Base-by-base conservation (phyloP, 805 yeast genomes). In the Scheffersomyces ergatensis region DNA sequence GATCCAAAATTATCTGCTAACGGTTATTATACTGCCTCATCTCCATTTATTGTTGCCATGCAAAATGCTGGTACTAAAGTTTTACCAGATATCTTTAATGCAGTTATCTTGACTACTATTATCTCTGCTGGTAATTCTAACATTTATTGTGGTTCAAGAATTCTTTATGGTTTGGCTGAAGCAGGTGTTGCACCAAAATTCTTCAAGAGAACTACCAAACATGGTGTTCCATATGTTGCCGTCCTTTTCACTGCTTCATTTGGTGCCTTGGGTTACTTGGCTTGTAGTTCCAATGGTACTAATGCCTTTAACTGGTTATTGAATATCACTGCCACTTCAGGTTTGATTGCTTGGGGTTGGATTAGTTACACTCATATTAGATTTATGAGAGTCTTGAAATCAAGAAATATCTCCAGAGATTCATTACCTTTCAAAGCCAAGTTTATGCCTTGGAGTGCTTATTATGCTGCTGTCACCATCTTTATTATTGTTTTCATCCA, bases 41-140 rank as follows among this genome's bases (percentile, higher is more conserved):
- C 90, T 20, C 92, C 92, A 15, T 85, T 83, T 56, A 74, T 85
- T 46, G 76, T 85, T 58, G 87, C 92, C 30, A 82, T 85, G 54
- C 60, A 70, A 44, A 82, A 81, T 62, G 74, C 82, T 3, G 89
- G 88, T 24, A 83, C 89, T 16, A 67, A 67, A 44, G 74, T 82
- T 2, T 64, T 85, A 44, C 87, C 89, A 34, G 73, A 78, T 54
- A 80, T 85, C 39, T 81, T 85, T 62, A 85, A 85, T 57, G 90
- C 84, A 14, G 83, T 84, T 38, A 78, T 85, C 45, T 57, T 85
- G 35, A 49, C 74, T 17, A 81, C 90, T 14, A 77, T 84, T 42
- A 72, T 83, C 36, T 83, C 90, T n/a, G 89, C 92, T 20, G 92
- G 83, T 57, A 85, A 85, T 65, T 83, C 89, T 12, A 82, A 83